Evolutionary conservation across 208 protist species (phyloP).

Genomic region (Trypanosoma grayi): DNA sequence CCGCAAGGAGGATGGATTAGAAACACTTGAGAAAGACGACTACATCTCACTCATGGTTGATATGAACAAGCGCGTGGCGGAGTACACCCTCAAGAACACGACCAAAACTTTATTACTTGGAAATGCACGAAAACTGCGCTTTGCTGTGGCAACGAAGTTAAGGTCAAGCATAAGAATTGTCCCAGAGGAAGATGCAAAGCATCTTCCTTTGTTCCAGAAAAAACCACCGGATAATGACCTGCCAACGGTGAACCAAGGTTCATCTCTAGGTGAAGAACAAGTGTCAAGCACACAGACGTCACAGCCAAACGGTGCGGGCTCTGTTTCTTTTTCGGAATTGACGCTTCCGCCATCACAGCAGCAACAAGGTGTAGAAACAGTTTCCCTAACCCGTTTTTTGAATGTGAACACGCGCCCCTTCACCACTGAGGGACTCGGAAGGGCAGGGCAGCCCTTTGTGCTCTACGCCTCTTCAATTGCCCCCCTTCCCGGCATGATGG

Average conservation of each 20-base stretch:
- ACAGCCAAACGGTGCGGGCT: conserved; percentile 19
- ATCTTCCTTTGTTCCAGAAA: conserved; percentile 26
- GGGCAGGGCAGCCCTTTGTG: conserved; percentile 5
- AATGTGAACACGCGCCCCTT: not conserved
- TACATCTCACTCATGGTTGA: conserved; percentile 76
- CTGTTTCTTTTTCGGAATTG: not conserved
- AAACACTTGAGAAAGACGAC: conserved; percentile 67
- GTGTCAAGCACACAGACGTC: conserved; percentile 21
- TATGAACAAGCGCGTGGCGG: conserved; percentile 76
- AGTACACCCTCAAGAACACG: conserved; percentile 74
- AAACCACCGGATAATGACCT: not conserved
- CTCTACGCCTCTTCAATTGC: not conserved
- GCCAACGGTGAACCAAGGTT: not conserved
- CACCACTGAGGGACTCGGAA: conserved; percentile 6
- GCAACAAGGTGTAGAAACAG: not conserved
- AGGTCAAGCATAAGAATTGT: conserved; percentile 76
- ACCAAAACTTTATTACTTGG: conserved; percentile 79
- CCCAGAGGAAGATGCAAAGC: conserved; percentile 42
- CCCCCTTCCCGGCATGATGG: not conserved
- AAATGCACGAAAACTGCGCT: conserved; percentile 60
- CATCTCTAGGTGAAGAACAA: conserved; percentile 7
- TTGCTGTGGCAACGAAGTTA: conserved; percentile 83
- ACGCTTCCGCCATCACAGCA: not conserved
- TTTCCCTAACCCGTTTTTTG: conserved; percentile 8
- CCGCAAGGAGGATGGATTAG: conserved; percentile 84